Base-by-base conservation (phyloP, 129 eudicot species). In the Rutidosis leptorrhynchoides region DNA sequence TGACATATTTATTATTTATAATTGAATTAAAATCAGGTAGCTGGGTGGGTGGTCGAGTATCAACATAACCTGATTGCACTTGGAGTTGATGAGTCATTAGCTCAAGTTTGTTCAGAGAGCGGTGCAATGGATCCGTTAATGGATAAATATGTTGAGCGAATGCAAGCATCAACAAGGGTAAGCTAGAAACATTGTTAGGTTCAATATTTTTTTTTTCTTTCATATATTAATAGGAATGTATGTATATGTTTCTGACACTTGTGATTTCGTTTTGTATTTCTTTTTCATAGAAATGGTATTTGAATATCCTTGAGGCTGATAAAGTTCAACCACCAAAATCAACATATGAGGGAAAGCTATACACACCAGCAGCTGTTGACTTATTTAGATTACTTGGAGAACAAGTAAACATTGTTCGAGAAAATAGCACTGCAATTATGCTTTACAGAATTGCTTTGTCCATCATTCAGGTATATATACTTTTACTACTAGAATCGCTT, bases 61-160 rank as follows among this genome's bases (percentile, higher is more conserved):
- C 99, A 93, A 86, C 92, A 93, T 12, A 93, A 79, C 77, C 76
- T 93, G 53, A 86, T 89, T 73, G 96, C 81, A 54, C 96, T 93
- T 49, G 99, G 99, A 51, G 99, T 93, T 66, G 99, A 93, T 54
- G 99, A 93, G 61, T 78, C 99, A 33, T 82, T 93, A 46, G 99
- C 99, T 70, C 99, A 93, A 84, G 99, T 93, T 74, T 93, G 99
- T 82, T 93, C 99, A 46, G 99, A 93, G 76, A 93, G 99, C 60
- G 99, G 99, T 74, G 95, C 99, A 43, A 93, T 93, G 99, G 99
- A 93, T 82, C 99, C 99, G 33, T 84, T 93, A 5, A 93, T 93
- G 99, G 91, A 93, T 81, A 83, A 96, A 21, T 93, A 93, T 79
- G 96, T 93, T 76, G 96, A 89, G 78, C 81, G 99, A 84, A 93